These are phyloP conservation scores for Drechslerella dactyloides DNA, from an alignment of 2,329 filamentous ascomycete genomes.

Conservation along the genomic window DNA sequence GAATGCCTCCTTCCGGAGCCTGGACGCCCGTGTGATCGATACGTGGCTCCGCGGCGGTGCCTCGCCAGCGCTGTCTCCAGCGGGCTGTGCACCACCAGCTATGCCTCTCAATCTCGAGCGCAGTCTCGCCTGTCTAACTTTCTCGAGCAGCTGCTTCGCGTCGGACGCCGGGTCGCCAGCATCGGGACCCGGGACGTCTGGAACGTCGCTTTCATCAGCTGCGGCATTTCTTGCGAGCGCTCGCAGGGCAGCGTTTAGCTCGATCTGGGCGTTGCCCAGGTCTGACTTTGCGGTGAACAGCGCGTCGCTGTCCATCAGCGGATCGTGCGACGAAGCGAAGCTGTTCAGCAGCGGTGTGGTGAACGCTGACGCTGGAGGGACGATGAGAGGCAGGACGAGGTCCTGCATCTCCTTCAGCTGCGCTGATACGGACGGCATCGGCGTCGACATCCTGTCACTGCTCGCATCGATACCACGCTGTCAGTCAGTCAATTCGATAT, in stretches of 20 bases:
- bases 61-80: conserved; percentile 8
- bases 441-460: conserved; percentile 31
- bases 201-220: conserved; percentile 33
- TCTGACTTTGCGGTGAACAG: conserved; percentile 52
- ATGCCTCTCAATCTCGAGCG: conserved; percentile 49
- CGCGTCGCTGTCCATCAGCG: conserved; percentile 52
- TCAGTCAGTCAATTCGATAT: conserved; percentile 4
- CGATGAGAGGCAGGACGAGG: conserved; percentile 50
- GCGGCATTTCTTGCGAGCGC: conserved; percentile 30
- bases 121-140: conserved; percentile 51
- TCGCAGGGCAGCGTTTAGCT: conserved; percentile 51
- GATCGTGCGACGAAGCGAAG: conserved; percentile 52
- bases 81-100: conserved; percentile 23
- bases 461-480: neutral
- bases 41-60: conserved; percentile 16
- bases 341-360: conserved; percentile 53
- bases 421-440: conserved; percentile 31
- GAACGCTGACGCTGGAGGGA: conserved; percentile 51
- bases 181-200: conserved; percentile 19
- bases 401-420: conserved; percentile 44
- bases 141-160: conserved; percentile 34
- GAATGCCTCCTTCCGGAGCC: conserved; percentile 36
- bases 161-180: conserved; percentile 8
- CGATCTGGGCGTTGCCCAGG: conserved; percentile 52
- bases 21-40: conserved; percentile 37